These are phyloP conservation scores for Lasiosphaeria ovina DNA, from an alignment of 495 filamentous ascomycete species.

Conservation along the genomic window DNA sequence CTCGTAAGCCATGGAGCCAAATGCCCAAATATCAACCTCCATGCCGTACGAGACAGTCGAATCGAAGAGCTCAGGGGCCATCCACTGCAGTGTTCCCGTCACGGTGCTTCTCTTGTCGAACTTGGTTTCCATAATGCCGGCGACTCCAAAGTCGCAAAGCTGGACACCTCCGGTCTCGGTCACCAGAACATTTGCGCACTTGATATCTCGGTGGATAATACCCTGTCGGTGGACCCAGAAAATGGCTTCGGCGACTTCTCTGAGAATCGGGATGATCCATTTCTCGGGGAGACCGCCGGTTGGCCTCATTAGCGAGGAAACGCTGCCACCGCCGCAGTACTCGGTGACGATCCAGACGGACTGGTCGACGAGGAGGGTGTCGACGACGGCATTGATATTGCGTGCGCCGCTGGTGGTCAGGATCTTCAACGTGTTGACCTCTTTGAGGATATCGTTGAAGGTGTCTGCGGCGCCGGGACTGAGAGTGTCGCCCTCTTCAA, in stretches of 20 bases:
- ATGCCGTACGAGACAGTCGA: constrained; percentile 17
- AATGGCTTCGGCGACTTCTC: constrained; percentile 20
- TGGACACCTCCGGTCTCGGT: constrained; percentile 19
- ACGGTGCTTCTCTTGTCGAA: constrained; percentile 22
- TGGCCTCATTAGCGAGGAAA: constrained; percentile 16
- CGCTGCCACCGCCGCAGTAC: constrained; percentile 20
- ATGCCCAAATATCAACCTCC: constrained; percentile 22
- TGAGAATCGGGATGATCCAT: constrained; percentile 21
- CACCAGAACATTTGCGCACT: constrained; percentile 20
- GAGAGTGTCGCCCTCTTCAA: constrained; percentile 19
- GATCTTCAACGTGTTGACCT: constrained; percentile 19
- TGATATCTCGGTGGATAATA: constrained; percentile 23
- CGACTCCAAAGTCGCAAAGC: constrained; percentile 21
- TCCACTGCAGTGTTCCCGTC: constrained; percentile 20
- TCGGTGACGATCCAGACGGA: constrained; percentile 21
- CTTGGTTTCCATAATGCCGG: constrained; percentile 20
- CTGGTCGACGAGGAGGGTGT: constrained; percentile 18
- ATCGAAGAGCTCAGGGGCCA: constrained; percentile 22
- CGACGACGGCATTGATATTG: constrained; percentile 20
- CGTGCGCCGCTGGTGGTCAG: constrained; percentile 15
- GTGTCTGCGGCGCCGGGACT: constrained; percentile 15
- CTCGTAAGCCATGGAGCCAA: constrained; percentile 22
- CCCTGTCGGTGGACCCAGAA: constrained; percentile 19
- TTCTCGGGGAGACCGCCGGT: constrained; percentile 18
- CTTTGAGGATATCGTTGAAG: constrained; percentile 20